Percentiles rank a stretch among this genome's conserved stretches.
Conservation (phyloP, 345 rosid genomes). For the Camelina laxa region DNA sequence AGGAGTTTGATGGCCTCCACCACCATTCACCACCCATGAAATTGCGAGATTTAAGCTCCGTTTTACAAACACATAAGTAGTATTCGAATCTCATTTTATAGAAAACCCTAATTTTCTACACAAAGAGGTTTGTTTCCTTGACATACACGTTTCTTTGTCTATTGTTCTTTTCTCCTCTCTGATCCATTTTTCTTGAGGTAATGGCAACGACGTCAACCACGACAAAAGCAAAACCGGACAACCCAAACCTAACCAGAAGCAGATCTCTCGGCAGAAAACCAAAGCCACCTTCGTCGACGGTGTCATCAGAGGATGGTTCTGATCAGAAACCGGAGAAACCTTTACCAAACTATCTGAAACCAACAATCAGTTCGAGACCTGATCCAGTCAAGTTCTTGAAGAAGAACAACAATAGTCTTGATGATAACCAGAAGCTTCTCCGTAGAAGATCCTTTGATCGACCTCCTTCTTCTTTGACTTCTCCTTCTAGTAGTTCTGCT, state of each 20-base stretch:
- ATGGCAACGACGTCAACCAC: slow-evolving; percentile 53
- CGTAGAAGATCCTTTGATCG: slow-evolving; percentile 86
- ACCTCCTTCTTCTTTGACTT: slow-evolving; percentile 55
- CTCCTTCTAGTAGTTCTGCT: slow-evolving; percentile 50
- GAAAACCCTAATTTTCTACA: slow-evolving; percentile 37
- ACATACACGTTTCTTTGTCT: slow-evolving; percentile 30
- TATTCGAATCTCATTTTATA: slow-evolving; percentile 32
- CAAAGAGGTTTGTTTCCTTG: slow-evolving; percentile 38
- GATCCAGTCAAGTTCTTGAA: slow-evolving; percentile 48
- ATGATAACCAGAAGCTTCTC: slow-evolving; percentile 49
- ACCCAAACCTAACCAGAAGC: slow-evolving; percentile 47
- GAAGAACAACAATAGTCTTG: slow-evolving; percentile 46
- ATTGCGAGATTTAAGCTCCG: slow-evolving; percentile 44
- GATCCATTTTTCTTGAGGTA: neutral
- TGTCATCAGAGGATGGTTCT: slow-evolving; percentile 37
- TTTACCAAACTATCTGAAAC: slow-evolving; percentile 65
- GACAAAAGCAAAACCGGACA: slow-evolving; percentile 38
- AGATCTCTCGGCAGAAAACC: slow-evolving; percentile 36
- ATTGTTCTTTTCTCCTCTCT: slow-evolving; percentile 10
- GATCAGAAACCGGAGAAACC: slow-evolving; percentile 46
- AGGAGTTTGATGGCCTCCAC: slow-evolving; percentile 47
- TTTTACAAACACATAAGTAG: slow-evolving; percentile 36
- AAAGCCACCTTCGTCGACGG: slow-evolving; percentile 31
- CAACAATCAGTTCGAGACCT: slow-evolving; percentile 58
- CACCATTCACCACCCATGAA: slow-evolving; percentile 34